These are phyloP conservation scores for Boletus pseudopeckii DNA, from an alignment of 768 basidiomycete species.

Conservation along the genomic window DNA sequence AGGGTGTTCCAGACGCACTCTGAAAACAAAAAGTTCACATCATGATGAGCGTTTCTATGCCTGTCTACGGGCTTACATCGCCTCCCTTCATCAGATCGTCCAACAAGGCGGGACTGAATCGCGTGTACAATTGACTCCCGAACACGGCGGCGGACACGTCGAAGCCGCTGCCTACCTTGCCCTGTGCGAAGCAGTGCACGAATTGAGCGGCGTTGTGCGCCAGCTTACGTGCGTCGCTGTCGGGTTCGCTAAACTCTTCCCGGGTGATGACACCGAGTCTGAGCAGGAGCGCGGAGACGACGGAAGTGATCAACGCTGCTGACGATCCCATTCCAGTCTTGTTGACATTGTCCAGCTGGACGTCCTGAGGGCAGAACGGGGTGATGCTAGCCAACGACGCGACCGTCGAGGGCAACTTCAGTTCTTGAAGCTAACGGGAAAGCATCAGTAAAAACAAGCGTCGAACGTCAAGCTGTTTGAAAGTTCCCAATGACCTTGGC, in stretches of 20 bases:
- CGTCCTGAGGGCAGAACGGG: conserved; percentile 72
- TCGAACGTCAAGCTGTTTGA: background rate
- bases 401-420: conserved; percentile 59
- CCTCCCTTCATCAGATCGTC: conserved; percentile 21
- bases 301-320: conserved; percentile 93
- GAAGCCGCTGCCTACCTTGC: conserved; percentile 97
- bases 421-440: conserved; percentile 52
- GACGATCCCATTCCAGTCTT: conserved; percentile 98
- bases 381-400: conserved; percentile 64
- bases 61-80: conserved; percentile 19
- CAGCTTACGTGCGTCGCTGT: conserved; percentile 50
- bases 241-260: conserved; percentile 43
- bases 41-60: background rate
- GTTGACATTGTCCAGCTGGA: conserved; percentile 77
- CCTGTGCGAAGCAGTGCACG: conserved; percentile 94
- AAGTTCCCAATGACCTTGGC: conserved; percentile 53
- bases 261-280: conserved; percentile 63
- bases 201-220: conserved; percentile 94
- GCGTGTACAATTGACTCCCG: conserved; percentile 89
- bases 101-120: conserved; percentile 65
- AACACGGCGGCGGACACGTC: conserved; percentile 93
- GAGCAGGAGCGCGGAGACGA: conserved; percentile 80
- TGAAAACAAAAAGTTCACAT: conserved; percentile 7
- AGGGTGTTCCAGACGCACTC: conserved; percentile 10
- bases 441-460: conserved; percentile 4